Base-by-base conservation (phyloP, 2,329 filamentous ascomycete species). In the Diaporthe aspalathi region DNA sequence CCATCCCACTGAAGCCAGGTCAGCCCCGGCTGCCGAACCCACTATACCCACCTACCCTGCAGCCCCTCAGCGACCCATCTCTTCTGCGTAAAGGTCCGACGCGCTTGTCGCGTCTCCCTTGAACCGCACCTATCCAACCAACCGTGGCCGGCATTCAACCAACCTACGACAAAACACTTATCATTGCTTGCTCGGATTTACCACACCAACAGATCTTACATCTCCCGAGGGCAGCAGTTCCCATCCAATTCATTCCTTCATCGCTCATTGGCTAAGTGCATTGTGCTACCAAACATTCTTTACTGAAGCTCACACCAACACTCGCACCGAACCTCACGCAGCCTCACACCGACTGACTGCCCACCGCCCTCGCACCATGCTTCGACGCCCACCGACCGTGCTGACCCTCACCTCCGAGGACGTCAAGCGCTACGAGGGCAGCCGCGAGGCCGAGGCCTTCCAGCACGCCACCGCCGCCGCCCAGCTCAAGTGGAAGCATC, bases 321-420 rank as follows among this genome's bases (percentile, higher is more conserved):
- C 27, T 53, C 50, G 50, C 60, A 11, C 9, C 49, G n/a, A 27
- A 38, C 54, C 32, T 35, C 32, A 35, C 32, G 9, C 54, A 27
- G 35, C 35, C 35, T 38, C 35, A 32, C 32, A 32, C 54, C 12
- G 22, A 27, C 22, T 35, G 27, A 22, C 52, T 45, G 16, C 50
- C 29, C 52, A 49, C 9, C n/a, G 24, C 5, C 17, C n/a, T 16
- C 50, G 3, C 35, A 63, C 45, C 27, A 80, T 83, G 80, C 78
- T 81, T n/a, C 80, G 80, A 68, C 78, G 92, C 56, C 87, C 89
- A 20, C 87, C 92, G 14, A 94, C 92, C 57, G 88, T 88, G 17
- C 88, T 94, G 73, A 84, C 87, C 68, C 87, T 94, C 74, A 93
- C 91, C 2, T 84, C 89, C 60, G 90, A 93, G 77, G 92, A 94